Evolutionary conservation across 768 basidiomycete species (phyloP), one percentile per base, ranked within the genome.

Genomic region (Tylopilus sp.): DNA sequence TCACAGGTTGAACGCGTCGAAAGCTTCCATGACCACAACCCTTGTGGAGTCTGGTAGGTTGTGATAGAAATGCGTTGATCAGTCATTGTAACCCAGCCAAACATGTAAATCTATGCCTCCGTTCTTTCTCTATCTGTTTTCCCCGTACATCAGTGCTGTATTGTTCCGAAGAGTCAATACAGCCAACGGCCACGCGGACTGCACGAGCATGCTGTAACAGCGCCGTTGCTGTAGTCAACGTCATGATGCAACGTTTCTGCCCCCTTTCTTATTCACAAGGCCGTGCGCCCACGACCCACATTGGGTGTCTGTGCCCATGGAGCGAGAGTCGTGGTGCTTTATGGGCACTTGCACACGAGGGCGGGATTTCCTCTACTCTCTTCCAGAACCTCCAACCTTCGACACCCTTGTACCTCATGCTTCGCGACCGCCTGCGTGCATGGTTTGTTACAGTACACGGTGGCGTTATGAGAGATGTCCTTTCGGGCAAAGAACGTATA

Each of bases 401-500:
- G 11, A 21, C 21, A 3, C 7, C 12, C 21, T 20, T 2, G n/a
- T n/a, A 7, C 43, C 15, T 9, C 38, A 66, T 65, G 62, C 39
- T 51, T 10, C 21, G 47, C 28, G 23, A 59, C 42, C 64, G 51
- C 42, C 26, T 54, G 26, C 51, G 51, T 20, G 40, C 52, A 23
- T 48, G 53, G 53, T 54, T 62, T n/a, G 44, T 48, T 20, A 5
- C 44, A 12, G 55, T 56, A 28, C 55, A 52, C 8, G 25, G 42
- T 2, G 40, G 44, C 6, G 36, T 61, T 21, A 44, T 57, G 28
- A 55, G 30, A 21, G 65, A 69, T 13, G 58, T 65, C 6, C 56
- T 65, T 2, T 51, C 65, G 8, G 71, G 70, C 18, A 69, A 70
- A 50, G 72, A 73, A 48, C 62, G 69, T 36, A 70, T 82, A 31